Evolutionary conservation across 305 asterid genomes (phyloP).

Genomic region (Rubia balearica): DNA sequence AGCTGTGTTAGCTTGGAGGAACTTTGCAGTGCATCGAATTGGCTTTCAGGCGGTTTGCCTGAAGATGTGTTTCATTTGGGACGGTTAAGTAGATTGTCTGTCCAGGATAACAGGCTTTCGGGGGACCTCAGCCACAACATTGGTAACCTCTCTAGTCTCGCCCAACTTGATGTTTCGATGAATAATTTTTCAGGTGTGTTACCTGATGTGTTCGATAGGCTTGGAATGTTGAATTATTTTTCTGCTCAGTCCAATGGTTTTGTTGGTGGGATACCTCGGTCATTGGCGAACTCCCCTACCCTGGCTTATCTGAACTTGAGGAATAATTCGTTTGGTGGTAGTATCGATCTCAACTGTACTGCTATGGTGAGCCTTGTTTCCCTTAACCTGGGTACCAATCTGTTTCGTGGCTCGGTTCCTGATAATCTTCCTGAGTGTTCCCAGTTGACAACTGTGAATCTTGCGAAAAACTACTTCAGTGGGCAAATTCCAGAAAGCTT

Average conservation of each 20-base stretch:
- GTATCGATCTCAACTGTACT: not conserved
- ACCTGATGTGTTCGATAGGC: constrained; percentile 4
- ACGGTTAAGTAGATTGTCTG: not conserved
- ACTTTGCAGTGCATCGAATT: not conserved
- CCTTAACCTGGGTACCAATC: not conserved
- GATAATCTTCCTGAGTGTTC: constrained; percentile 7
- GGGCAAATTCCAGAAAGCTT: constrained; percentile 5
- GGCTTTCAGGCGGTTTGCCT: not conserved
- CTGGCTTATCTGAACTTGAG: constrained; percentile 1
- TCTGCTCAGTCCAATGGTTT: constrained; percentile 4
- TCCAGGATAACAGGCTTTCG: not conserved
- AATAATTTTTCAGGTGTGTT: constrained; percentile 6
- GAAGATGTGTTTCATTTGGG: not conserved
- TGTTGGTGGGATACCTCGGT: constrained; percentile 4
- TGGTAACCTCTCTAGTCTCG: constrained; percentile 8
- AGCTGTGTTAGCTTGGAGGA: constrained; percentile 3
- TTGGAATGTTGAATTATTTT: not conserved
- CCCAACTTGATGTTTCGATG: constrained; percentile 5
- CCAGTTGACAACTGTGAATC: not conserved
- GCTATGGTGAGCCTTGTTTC: constrained; percentile 10
- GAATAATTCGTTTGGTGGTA: constrained; percentile 3
- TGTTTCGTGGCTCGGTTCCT: not conserved
- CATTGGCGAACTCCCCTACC: constrained; percentile 1
- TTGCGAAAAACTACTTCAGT: not conserved
- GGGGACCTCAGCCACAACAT: constrained; percentile 5